Percentiles rank a stretch among this genome's conserved stretches.
These are phyloP conservation scores for Cordyceps cicadae DNA, from an alignment of 2,329 filamentous ascomycete species.

Conservation along the genomic window DNA sequence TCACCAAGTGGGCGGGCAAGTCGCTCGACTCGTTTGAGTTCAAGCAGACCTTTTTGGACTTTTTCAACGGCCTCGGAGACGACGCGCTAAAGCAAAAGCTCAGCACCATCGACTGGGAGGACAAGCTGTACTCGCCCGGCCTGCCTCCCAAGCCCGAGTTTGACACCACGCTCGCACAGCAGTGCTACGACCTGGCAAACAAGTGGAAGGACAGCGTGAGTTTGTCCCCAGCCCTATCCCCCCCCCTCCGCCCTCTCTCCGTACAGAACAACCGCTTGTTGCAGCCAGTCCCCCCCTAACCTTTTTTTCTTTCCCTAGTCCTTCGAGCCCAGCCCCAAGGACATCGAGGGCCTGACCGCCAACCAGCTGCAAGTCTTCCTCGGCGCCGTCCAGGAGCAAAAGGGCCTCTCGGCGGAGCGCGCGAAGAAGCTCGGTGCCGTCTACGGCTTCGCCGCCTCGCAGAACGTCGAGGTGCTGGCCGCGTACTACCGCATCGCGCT, in stretches of 20 bases:
- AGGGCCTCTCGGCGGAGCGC: constrained; percentile 54
- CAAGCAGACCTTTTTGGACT: constrained; percentile 76
- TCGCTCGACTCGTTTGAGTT: constrained; percentile 93
- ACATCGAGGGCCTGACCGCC: constrained; percentile 67
- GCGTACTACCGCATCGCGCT: constrained; percentile 76
- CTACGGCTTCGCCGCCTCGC: constrained; percentile 65
- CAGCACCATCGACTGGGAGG: constrained; percentile 76
- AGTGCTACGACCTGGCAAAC: constrained; percentile 71
- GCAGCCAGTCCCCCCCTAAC: neutral
- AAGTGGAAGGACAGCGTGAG: constrained; percentile 64
- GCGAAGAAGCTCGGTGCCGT: constrained; percentile 64
- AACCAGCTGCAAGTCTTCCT: constrained; percentile 92
- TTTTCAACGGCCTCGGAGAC: constrained; percentile 64
- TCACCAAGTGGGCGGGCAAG: constrained; percentile 73
- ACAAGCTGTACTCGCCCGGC: constrained; percentile 80
- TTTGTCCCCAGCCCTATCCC: constrained; percentile 13
- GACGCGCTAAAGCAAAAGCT: constrained; percentile 55
- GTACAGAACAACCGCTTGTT: neutral
- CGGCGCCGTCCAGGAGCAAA: constrained; percentile 60
- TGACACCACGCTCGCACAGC: constrained; percentile 78
- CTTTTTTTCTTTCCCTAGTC: constrained; percentile 34
- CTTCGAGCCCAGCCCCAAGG: constrained; percentile 56
- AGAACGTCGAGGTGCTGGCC: constrained; percentile 79
- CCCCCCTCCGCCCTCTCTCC: neutral
- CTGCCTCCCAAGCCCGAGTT: constrained; percentile 86